Percentiles rank a stretch among this genome's conserved stretches.
Conservation (phyloP, 2,329 filamentous ascomycete species). For the Ascochyta viciae-villosae region DNA sequence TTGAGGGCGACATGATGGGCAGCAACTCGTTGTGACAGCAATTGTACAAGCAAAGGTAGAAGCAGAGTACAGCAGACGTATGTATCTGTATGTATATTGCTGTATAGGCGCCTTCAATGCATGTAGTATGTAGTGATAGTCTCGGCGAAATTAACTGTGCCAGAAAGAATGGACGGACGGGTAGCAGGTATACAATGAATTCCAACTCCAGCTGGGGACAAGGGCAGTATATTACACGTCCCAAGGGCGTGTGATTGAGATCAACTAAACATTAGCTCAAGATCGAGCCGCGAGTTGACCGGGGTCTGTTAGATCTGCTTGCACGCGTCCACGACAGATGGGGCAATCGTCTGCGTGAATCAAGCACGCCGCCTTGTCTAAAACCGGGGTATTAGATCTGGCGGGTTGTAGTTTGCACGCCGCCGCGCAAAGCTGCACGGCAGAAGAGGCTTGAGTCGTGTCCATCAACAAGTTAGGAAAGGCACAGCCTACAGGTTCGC, state of each 20-base stretch:
- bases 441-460: slow-evolving; percentile 36
- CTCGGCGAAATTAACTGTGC: background rate
- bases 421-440: slow-evolving; percentile 16
- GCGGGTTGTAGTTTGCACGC: slow-evolving; percentile 29
- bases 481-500: slow-evolving; percentile 25
- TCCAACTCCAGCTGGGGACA: slow-evolving; percentile 25
- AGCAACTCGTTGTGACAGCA: slow-evolving; percentile 6
- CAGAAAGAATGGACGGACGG: slow-evolving; percentile 18
- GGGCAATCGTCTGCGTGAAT: slow-evolving; percentile 38
- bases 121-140: slow-evolving; percentile 18
- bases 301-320: slow-evolving; percentile 30
- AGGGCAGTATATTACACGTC: slow-evolving; percentile 39
- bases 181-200: slow-evolving; percentile 14
- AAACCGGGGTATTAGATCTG: slow-evolving; percentile 30
- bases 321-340: slow-evolving; percentile 35
- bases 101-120: slow-evolving; percentile 9
- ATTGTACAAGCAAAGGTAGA: slow-evolving; percentile 6
- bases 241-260: slow-evolving; percentile 38
- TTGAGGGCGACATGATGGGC: slow-evolving; percentile 62
- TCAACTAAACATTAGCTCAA: slow-evolving; percentile 39
- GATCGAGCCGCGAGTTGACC: slow-evolving; percentile 40
- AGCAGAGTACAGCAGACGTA: slow-evolving; percentile 4
- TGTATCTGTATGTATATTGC: slow-evolving; percentile 5
- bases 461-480: slow-evolving; percentile 34
- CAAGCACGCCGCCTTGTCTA: slow-evolving; percentile 30